Evolutionary conservation across 768 basidiomycete genomes (phyloP).

Genomic region (Chiua virens): DNA sequence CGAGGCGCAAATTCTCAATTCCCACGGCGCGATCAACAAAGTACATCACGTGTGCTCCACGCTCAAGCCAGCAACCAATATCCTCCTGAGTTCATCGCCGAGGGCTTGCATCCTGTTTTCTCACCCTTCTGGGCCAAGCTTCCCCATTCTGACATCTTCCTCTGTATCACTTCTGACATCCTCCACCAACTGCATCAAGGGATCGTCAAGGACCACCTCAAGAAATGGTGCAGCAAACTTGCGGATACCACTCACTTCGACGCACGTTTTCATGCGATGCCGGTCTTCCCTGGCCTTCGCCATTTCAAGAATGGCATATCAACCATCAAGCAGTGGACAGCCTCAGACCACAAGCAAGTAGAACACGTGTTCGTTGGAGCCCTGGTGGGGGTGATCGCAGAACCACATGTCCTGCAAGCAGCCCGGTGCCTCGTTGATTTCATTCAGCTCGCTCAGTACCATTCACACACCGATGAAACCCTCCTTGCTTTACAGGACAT

Average conservation of each 20-base stretch:
- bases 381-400: neutral
- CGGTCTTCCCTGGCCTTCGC: neutral
- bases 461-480: neutral
- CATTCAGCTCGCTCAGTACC: neutral
- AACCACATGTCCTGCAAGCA: neutral
- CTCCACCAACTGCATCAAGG: conserved; percentile 3
- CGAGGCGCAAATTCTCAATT: neutral
- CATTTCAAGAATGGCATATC: neutral
- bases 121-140: conserved; percentile 2
- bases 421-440: neutral
- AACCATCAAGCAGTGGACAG: neutral
- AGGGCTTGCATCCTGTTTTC: neutral
- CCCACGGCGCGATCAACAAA: neutral
- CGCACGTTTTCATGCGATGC: neutral
- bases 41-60: neutral
- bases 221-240: neutral
- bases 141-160: neutral
- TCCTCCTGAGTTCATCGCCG: neutral
- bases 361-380: neutral
- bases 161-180: neutral
- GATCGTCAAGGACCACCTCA: conserved; percentile 1
- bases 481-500: neutral
- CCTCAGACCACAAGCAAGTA: neutral
- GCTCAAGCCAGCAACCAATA: neutral
- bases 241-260: neutral